A percentile compares a stretch with the other conserved stretches of the same genome.
Conservation (phyloP, 257 asterid genomes). For the Nicotiana sylvestris region DNA sequence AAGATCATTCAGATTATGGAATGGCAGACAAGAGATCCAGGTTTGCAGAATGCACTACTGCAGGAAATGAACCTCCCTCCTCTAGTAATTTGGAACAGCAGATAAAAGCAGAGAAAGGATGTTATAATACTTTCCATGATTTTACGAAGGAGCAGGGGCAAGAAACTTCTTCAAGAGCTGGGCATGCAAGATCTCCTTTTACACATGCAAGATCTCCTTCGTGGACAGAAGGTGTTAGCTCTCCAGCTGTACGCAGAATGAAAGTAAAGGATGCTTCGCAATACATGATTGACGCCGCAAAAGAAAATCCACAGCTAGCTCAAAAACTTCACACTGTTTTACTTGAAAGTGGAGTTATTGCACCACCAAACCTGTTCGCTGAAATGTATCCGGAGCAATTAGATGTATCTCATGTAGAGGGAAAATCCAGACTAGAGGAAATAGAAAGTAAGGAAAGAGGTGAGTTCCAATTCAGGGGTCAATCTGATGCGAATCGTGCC, state of each 20-base stretch:
- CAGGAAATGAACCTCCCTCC: conserved; percentile 28
- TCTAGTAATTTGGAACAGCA: conserved; percentile 27
- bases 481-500: conserved; percentile 32
- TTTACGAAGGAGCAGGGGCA: conserved; percentile 30
- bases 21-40: conserved; percentile 28
- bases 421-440: conserved; percentile 34
- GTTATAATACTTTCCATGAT: conserved; percentile 23
- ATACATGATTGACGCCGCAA: conserved; percentile 93
- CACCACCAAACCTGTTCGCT: conserved; percentile 83
- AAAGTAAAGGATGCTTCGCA: conserved; percentile 90
- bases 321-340: conserved; percentile 94
- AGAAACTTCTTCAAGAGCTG: conserved; percentile 43
- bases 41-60: conserved; percentile 24
- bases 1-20: conserved; percentile 29
- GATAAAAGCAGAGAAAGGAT: conserved; percentile 27
- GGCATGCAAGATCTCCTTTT: conserved; percentile 31
- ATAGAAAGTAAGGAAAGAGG: conserved; percentile 35
- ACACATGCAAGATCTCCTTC: conserved; percentile 92
- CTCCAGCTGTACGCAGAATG: conserved; percentile 78
- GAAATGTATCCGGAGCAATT: conserved; percentile 60
- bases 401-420: conserved; percentile 29
- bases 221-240: conserved; percentile 97
- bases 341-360: conserved; percentile 92
- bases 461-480: conserved; percentile 28
- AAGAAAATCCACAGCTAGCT: conserved; percentile 90